Base-by-base conservation (phyloP, 179 eudicot genomes). In the Silene noctiflora region DNA sequence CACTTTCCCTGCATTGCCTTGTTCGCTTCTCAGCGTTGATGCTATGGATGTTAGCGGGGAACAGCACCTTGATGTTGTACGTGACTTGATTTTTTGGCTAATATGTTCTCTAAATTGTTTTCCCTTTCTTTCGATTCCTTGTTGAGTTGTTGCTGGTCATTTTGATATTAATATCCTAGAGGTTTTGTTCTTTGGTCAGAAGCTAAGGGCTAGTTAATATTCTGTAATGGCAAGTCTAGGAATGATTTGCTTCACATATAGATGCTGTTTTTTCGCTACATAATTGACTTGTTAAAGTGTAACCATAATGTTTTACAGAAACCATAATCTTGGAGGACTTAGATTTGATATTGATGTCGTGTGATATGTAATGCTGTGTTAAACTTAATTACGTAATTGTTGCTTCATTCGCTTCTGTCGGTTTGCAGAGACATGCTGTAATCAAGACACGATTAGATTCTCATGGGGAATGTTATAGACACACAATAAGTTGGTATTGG, bases 1-100 rank as follows among this genome's bases (percentile, higher is more conserved):
- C 75, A 87, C 97, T 73, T 94, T 94, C 77, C 97, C 98, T n/a
- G n/a, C n/a, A n/a, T n/a, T n/a, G n/a, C n/a, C n/a, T n/a, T n/a
- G n/a, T n/a, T n/a, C n/a, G n/a, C n/a, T 94, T 65, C 87, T 91
- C 85, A 91, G 98, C 84, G 74, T 92, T 72, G 97, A 94, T 86
- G 94, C 97, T 81, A 94, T 94, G 90, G 97, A 94, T 87, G 92
- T 94, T 68, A 94, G 98, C 71, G 97, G 97, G 2, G 90, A 94
- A 83, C 91, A 93, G 77, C 98, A 94, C 73, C 87, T 89, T 77
- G 96, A 94, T 81, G 35, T 31, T 1, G 35, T 31, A 31, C 29
- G 29, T 27, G 29, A 27, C 29, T 27, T 27, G 29, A 27, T 27
- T 27, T 27, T 27, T 27, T 27, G 29, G 29, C 29, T 27, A 27